phyloP scores from a whole-genome alignment of 1,284 basidiomycete genomes.

The Tylopilus sp. region DNA sequence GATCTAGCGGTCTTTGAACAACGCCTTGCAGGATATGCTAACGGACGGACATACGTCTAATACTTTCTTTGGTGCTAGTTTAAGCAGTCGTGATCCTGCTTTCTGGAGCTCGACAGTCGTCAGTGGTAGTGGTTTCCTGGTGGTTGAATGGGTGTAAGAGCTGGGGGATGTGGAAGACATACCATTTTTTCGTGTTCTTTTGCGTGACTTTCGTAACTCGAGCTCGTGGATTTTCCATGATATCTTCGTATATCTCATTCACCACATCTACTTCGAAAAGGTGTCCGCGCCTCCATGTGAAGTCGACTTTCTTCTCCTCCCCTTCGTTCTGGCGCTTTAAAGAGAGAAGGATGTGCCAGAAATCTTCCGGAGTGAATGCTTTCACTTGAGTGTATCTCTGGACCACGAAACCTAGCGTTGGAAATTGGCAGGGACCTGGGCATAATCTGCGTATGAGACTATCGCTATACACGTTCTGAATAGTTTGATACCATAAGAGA shows the following conservation, averaged over 20 bases:
- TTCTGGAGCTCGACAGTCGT: conserved; percentile 99
- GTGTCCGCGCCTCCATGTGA: conserved; percentile 86
- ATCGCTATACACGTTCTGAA: conserved; percentile 5
- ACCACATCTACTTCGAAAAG: conserved; percentile 77
- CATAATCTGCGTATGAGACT: conserved; percentile 20
- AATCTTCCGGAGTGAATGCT: conserved; percentile 85
- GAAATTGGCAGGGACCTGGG: conserved; percentile 95
- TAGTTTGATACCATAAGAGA: conserved; percentile 60
- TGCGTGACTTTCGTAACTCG: conserved; percentile 76
- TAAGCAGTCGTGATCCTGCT: conserved; percentile 89
- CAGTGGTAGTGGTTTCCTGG: conserved; percentile 94
- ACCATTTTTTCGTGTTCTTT: conserved; percentile 95
- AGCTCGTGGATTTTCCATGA: conserved; percentile 64
- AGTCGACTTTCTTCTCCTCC: conserved; percentile 58
- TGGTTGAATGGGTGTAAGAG: background rate
- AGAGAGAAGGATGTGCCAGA: conserved; percentile 90
- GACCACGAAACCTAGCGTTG: conserved; percentile 96
- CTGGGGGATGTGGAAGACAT: conserved; percentile 23
- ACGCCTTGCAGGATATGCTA: background rate
- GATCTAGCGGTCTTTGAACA: conserved; percentile 50
- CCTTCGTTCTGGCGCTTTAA: conserved; percentile 47
- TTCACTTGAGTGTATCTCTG: conserved; percentile 91
- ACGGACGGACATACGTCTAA: conserved; percentile 69
- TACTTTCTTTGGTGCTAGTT: conserved; percentile 86
- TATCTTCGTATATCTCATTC: conserved; percentile 70